Base-by-base conservation (phyloP, 257 asterid genomes). In the Fraxinus pennsylvanica region DNA sequence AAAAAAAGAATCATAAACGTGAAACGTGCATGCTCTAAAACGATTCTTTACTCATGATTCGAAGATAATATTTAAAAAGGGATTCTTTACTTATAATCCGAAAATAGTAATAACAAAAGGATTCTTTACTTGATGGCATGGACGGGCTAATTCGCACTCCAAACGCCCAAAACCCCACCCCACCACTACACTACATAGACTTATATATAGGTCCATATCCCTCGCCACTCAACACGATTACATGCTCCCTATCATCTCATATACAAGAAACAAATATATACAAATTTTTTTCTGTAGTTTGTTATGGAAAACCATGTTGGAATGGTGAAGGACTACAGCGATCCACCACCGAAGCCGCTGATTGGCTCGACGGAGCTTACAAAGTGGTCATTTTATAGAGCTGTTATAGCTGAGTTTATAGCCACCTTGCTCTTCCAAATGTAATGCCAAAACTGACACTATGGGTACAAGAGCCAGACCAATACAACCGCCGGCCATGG, bases 351-450 rank as follows among this genome's bases (percentile, higher is more conserved):
- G 21, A 81, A 82, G 14, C 88, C 88, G 17, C 78, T 86, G n/a
- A 33, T 86, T 4, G 88, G 75, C 59, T 59, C 68, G 6, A 80
- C 43, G 47, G 90, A 86, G 88, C 85, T 86, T 36, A 75, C 78
- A 0, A 80, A 80, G 12, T 86, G 90, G 90, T 86, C 90, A 13
- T 86, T 86, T 19, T 86, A 86, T 68, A 84, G 90, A 45, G 90
- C 88, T 19, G 9, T 84, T 21, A 84, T 86, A 10, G 90, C 90
- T 14, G 90, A 86, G 74, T 86, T 86, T 67, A 66, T 81, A n/a
- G 90, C 88, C 7, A 77, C 88, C 6, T 78, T 86, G 22, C 79
- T 86, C 43, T 86, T 86, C 72, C 90, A n/a, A n/a, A n/a, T n/a
- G n/a, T n/a, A n/a, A n/a, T n/a, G n/a, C n/a, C n/a, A n/a, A n/a